Evolutionary conservation across 2,329 filamentous ascomycete genomes (phyloP).

Genomic region (Xylaria sp.): DNA sequence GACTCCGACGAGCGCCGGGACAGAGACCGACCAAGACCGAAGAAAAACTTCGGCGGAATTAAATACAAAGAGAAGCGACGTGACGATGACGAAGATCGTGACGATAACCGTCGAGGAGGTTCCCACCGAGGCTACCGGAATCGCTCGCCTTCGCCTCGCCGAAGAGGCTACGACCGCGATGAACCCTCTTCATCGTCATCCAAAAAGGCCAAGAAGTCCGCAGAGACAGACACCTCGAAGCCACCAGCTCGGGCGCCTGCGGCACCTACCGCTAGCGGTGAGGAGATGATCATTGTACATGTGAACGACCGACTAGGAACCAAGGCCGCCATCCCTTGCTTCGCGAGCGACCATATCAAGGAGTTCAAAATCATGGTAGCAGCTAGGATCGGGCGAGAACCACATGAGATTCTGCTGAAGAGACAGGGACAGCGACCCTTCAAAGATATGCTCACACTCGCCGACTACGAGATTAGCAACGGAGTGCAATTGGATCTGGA

Average conservation of each 20-base stretch:
- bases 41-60: slow-evolving; percentile 61
- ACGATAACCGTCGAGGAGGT: slow-evolving; percentile 52
- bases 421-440: slow-evolving; percentile 93
- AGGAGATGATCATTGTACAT: slow-evolving; percentile 93
- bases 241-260: slow-evolving; percentile 50
- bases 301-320: slow-evolving; percentile 96
- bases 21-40: slow-evolving; percentile 45
- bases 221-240: slow-evolving; percentile 47
- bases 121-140: slow-evolving; percentile 66
- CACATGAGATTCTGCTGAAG: slow-evolving; percentile 91
- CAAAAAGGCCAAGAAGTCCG: slow-evolving; percentile 48
- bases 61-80: slow-evolving; percentile 68
- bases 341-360: slow-evolving; percentile 84
- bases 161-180: slow-evolving; percentile 53
- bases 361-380: slow-evolving; percentile 94
- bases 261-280: slow-evolving; percentile 53
- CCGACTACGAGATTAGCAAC: slow-evolving; percentile 94
- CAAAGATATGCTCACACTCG: slow-evolving; percentile 87
- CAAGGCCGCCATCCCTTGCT: slow-evolving; percentile 92
- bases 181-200: slow-evolving; percentile 48
- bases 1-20: slow-evolving; percentile 29
- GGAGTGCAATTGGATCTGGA: slow-evolving; percentile 78
- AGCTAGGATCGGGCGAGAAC: slow-evolving; percentile 85
- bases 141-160: slow-evolving; percentile 53
- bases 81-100: slow-evolving; percentile 59